Percentiles rank a stretch among this genome's conserved stretches.
Evolutionary conservation across 805 yeast genomes (phyloP).

Genomic region (Saturnispora dispora): DNA sequence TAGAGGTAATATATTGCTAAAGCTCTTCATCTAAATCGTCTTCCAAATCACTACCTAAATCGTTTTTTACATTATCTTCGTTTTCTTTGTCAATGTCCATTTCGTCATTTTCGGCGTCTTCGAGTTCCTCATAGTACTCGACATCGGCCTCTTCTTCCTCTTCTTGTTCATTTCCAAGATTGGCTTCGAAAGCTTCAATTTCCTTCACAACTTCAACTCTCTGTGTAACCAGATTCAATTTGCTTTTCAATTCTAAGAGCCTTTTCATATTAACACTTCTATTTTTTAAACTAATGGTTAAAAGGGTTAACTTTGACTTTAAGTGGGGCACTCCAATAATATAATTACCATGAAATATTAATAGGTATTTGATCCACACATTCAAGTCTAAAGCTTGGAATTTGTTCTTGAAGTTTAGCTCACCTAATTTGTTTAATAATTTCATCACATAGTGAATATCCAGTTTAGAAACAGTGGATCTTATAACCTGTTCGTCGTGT

Average conservation of each 20-base stretch:
- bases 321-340: constrained; percentile 39
- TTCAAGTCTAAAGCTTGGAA: constrained; percentile 12
- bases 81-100: constrained; percentile 20
- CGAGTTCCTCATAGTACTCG: constrained; percentile 18
- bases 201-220: constrained; percentile 68
- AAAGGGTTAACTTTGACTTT: constrained; percentile 32
- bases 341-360: constrained; percentile 46
- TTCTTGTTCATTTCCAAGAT: constrained; percentile 7
- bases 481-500: constrained; percentile 41
- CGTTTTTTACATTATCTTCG: neutral
- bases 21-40: neutral
- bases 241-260: constrained; percentile 42
- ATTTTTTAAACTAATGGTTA: constrained; percentile 39
- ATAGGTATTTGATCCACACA: constrained; percentile 48
- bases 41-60: neutral
- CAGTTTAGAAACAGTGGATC: constrained; percentile 40
- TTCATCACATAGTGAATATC: constrained; percentile 41
- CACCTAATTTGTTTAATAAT: constrained; percentile 44
- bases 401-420: constrained; percentile 40
- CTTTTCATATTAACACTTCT: constrained; percentile 42
- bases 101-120: constrained; percentile 18
- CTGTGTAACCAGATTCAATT: constrained; percentile 38
- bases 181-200: constrained; percentile 36
- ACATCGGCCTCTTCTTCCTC: constrained; percentile 15
- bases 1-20: neutral